Conservation (phyloP, 2,329 filamentous ascomycete species). For the Penicillium nordicum region DNA sequence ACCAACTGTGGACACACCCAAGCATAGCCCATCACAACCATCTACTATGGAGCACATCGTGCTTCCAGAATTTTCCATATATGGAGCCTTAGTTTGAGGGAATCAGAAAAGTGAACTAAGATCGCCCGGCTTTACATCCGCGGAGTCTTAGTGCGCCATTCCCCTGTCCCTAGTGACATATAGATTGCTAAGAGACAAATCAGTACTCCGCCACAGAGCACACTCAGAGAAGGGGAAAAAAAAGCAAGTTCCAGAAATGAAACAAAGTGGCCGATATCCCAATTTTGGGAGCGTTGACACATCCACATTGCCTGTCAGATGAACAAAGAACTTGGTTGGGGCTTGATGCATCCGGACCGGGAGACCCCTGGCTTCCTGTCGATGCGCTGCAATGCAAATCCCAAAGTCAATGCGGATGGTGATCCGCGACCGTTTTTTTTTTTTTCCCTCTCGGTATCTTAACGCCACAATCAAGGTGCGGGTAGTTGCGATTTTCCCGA, state of each 20-base stretch:
- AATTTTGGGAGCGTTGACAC: slow-evolving; percentile 5
- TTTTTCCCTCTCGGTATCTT: background rate
- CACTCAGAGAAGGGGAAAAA: slow-evolving; percentile 6
- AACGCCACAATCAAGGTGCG: slow-evolving; percentile 1
- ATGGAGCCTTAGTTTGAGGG: background rate
- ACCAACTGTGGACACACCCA: slow-evolving; percentile 3
- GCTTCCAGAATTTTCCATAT: slow-evolving; percentile 23
- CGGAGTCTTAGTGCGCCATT: slow-evolving; percentile 17
- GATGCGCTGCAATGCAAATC: slow-evolving; percentile 14
- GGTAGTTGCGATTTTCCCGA: background rate
- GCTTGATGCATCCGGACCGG: background rate
- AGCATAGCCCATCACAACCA: background rate
- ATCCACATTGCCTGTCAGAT: slow-evolving; percentile 4
- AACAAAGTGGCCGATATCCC: background rate
- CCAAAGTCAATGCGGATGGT: slow-evolving; percentile 1
- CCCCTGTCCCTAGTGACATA: slow-evolving; percentile 1
- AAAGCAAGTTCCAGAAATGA: background rate
- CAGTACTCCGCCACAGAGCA: background rate
- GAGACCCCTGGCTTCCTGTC: background rate
- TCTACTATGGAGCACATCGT: slow-evolving; percentile 1
- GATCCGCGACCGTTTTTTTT: slow-evolving; percentile 8
- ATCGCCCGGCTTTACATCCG: slow-evolving; percentile 26
- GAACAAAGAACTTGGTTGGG: slow-evolving; percentile 4
- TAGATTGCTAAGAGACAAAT: background rate
- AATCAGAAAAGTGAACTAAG: slow-evolving; percentile 10